These are phyloP conservation scores for Geranium brycei DNA, from an alignment of 345 rosid genomes.

Conservation along the genomic window DNA sequence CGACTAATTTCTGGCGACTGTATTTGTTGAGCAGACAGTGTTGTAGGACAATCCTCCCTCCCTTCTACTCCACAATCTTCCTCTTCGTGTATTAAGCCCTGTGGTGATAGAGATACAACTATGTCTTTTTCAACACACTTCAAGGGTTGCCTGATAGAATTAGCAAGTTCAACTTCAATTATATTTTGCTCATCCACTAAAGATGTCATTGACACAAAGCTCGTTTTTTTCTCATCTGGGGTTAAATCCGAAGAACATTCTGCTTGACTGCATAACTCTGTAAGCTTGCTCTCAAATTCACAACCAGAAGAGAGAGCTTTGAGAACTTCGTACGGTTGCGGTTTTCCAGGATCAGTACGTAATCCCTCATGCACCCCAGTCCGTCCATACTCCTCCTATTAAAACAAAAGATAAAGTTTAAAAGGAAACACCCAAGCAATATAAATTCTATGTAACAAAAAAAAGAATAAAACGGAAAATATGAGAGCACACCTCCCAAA, in stretches of 20 bases:
- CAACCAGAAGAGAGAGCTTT: conserved; percentile 41
- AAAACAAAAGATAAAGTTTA: conserved; percentile 10
- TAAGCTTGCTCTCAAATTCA: conserved; percentile 37
- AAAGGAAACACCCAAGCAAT: conserved; percentile 12
- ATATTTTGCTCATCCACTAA: conserved; percentile 16
- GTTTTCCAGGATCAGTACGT: conserved; percentile 62
- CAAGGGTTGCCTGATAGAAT: conserved; percentile 21
- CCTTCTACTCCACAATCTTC: conserved; percentile 6
- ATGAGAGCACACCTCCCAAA: conserved; percentile 75
- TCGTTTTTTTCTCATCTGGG: conserved; percentile 17
- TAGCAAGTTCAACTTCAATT: conserved; percentile 22
- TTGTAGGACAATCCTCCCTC: conserved; percentile 15
- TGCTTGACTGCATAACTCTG: conserved; percentile 25
- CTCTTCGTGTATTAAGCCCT: conserved; percentile 12
- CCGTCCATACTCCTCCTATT: conserved; percentile 80
- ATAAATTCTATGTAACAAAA: neutral
- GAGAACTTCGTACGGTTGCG: conserved; percentile 51
- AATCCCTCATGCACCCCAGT: conserved; percentile 44
- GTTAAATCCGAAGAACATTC: conserved; percentile 11
- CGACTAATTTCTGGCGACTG: conserved; percentile 16
- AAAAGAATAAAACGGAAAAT: conserved; percentile 4
- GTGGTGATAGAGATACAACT: conserved; percentile 17
- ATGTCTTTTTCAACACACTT: conserved; percentile 15
- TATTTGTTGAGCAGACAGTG: conserved; percentile 10
- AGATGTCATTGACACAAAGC: conserved; percentile 15